Conservation (phyloP, 352 stramenopile genomes). For the Phytophthora cactorum region DNA sequence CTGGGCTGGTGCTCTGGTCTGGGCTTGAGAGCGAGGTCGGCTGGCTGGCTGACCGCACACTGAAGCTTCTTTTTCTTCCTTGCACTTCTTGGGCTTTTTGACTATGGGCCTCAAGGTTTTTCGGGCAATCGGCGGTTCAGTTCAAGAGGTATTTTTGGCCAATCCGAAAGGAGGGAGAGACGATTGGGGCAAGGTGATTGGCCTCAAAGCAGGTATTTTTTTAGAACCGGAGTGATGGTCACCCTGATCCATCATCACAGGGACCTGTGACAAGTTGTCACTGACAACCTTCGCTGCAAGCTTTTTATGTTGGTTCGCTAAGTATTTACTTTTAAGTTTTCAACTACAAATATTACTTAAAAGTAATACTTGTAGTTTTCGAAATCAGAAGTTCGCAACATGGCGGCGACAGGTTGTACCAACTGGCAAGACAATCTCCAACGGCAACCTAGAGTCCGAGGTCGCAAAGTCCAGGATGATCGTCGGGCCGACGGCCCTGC, state of each 20-base stretch:
- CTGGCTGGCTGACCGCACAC: background rate
- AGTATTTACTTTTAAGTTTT: no score
- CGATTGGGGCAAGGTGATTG: conserved; percentile 12
- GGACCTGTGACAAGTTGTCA: background rate
- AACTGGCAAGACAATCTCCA: conserved; percentile 7
- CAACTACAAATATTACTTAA: no score
- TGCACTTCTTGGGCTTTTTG: conserved; percentile 30
- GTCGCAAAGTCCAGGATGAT: conserved; percentile 48
- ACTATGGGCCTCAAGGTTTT: conserved; percentile 26
- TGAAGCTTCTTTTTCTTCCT: conserved; percentile 12
- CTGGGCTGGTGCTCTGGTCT: background rate
- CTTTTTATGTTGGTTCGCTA: no score
- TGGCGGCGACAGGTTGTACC: conserved; percentile 3
- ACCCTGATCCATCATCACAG: conserved; percentile 2
- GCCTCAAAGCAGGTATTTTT: background rate
- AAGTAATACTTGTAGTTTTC: background rate
- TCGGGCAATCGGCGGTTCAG: conserved; percentile 30
- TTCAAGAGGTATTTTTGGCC: conserved; percentile 24
- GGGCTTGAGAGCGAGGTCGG: background rate
- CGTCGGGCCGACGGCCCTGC: conserved; percentile 55
- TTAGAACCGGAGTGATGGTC: background rate
- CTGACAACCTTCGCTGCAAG: background rate
- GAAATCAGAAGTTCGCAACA: conserved; percentile 19
- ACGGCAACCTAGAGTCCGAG: conserved; percentile 31
- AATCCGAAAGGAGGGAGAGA: conserved; percentile 21